These are phyloP conservation scores for Euphorbia schlechtendalii DNA, from an alignment of 441 rosid genomes.

Conservation along the genomic window DNA sequence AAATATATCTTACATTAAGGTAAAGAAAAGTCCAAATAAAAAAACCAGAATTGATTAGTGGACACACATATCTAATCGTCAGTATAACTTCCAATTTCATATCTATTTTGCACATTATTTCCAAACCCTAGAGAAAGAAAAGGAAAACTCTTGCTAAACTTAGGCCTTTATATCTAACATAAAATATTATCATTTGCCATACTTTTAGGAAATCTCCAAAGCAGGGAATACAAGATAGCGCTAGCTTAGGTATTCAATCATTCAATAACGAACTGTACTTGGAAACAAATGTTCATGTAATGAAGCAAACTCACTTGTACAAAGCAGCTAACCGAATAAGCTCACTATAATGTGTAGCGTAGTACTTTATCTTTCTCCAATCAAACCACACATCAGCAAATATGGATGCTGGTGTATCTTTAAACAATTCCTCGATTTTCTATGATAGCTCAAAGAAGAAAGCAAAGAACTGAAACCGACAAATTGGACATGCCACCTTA, in stretches of 20 bases:
- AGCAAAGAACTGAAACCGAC: too few relatives aligned
- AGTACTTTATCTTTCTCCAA: conserved; percentile 76
- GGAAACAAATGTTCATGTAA: too few relatives aligned
- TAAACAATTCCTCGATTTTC: conserved; percentile 85
- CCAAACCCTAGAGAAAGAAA: background rate
- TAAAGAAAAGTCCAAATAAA: too few relatives aligned
- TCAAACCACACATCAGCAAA: conserved; percentile 90
- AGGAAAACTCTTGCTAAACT: background rate
- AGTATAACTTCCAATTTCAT: background rate
- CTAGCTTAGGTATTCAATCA: too few relatives aligned
- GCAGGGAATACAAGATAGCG: background rate
- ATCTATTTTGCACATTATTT: background rate
- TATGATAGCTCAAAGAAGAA: too few relatives aligned
- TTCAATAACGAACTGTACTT: background rate
- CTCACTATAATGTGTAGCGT: conserved; percentile 82
- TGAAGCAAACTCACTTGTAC: conserved; percentile 55
- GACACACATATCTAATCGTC: background rate
- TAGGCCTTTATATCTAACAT: background rate
- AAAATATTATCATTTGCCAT: background rate
- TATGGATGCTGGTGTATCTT: conserved; percentile 56
- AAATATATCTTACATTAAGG: background rate
- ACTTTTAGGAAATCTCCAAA: background rate
- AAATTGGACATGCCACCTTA: conserved; percentile 70
- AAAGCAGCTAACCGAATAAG: conserved; percentile 79
- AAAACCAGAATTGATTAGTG: background rate